These are phyloP conservation scores for Chaetomium strumarium DNA, from an alignment of 2,329 filamentous ascomycete genomes.

Conservation along the genomic window DNA sequence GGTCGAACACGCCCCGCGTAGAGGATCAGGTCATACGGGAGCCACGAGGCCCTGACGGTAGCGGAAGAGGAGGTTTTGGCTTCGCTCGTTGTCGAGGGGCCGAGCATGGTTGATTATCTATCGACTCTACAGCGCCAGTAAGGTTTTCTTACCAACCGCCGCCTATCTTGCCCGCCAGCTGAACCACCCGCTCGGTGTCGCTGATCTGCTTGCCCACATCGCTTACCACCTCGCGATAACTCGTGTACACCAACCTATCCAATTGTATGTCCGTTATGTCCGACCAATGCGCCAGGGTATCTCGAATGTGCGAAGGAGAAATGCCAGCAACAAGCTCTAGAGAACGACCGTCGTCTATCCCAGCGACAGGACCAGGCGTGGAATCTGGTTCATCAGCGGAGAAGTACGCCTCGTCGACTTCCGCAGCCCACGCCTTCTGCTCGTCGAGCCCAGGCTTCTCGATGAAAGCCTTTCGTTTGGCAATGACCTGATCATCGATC, in stretches of 20 bases:
- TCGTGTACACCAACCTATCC: constrained; percentile 74
- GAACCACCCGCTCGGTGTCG: constrained; percentile 76
- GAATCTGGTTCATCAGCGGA: constrained; percentile 57
- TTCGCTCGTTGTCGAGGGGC: constrained; percentile 61
- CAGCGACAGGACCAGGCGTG: constrained; percentile 24
- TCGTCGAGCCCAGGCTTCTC: constrained; percentile 64
- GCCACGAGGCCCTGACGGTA: constrained; percentile 73
- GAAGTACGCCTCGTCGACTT: constrained; percentile 86
- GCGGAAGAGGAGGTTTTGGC: constrained; percentile 70
- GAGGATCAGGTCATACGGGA: constrained; percentile 64
- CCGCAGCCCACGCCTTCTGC: constrained; percentile 78
- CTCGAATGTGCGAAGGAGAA: constrained; percentile 58
- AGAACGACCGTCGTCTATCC: constrained; percentile 26
- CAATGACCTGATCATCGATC: constrained; percentile 66
- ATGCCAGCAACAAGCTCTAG: constrained; percentile 55
- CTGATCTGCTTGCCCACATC: constrained; percentile 76
- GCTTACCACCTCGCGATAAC: constrained; percentile 86
- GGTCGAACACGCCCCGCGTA: constrained; percentile 44
- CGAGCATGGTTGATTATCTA: constrained; percentile 35
- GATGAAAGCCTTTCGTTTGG: constrained; percentile 41
- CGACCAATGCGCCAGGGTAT: constrained; percentile 72
- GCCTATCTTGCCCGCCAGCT: constrained; percentile 83
- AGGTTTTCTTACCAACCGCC: constrained; percentile 72
- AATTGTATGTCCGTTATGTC: constrained; percentile 62
- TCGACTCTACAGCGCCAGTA: constrained; percentile 22